phyloP scores from a whole-genome alignment of 2,329 filamentous ascomycete genomes.

The Botrytis aclada region DNA sequence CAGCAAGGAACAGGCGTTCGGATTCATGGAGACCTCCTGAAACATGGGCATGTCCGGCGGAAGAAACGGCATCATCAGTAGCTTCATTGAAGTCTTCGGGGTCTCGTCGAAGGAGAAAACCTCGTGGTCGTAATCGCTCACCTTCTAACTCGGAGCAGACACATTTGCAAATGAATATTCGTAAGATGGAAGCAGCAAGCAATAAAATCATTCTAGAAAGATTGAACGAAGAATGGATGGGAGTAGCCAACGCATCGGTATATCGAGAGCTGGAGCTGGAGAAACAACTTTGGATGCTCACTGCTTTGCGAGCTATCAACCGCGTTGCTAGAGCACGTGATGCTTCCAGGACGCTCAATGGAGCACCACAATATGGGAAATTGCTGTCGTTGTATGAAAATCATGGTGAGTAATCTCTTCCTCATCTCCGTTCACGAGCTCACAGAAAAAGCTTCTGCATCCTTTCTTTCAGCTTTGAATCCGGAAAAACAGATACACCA shows the following conservation, averaged over 20 bases:
- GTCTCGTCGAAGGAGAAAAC: constrained; percentile 13
- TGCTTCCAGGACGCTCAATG: not conserved
- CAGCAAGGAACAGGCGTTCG: constrained; percentile 16
- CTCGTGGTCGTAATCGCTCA: constrained; percentile 12
- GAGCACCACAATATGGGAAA: constrained; percentile 21
- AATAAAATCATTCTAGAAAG: constrained; percentile 52
- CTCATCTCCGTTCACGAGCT: constrained; percentile 5
- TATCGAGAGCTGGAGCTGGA: constrained; percentile 52
- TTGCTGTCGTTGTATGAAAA: constrained; percentile 36
- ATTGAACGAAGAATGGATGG: constrained; percentile 51
- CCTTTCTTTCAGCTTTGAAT: constrained; percentile 36
- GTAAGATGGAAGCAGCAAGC: constrained; percentile 53
- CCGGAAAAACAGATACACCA: constrained; percentile 44
- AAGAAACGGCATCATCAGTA: constrained; percentile 8
- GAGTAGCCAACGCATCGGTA: constrained; percentile 45
- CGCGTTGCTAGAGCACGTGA: not conserved
- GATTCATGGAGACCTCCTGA: constrained; percentile 32
- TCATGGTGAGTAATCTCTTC: constrained; percentile 28
- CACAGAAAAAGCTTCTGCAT: constrained; percentile 30
- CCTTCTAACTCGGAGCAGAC: constrained; percentile 28
- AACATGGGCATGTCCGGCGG: constrained; percentile 24
- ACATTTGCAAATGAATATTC: constrained; percentile 52
- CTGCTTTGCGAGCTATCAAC: constrained; percentile 45
- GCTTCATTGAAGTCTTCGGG: constrained; percentile 13
- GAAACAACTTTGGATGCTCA: constrained; percentile 61